Conservation (phyloP, 169 alveolate species). For the Amoebophrya sp. region DNA sequence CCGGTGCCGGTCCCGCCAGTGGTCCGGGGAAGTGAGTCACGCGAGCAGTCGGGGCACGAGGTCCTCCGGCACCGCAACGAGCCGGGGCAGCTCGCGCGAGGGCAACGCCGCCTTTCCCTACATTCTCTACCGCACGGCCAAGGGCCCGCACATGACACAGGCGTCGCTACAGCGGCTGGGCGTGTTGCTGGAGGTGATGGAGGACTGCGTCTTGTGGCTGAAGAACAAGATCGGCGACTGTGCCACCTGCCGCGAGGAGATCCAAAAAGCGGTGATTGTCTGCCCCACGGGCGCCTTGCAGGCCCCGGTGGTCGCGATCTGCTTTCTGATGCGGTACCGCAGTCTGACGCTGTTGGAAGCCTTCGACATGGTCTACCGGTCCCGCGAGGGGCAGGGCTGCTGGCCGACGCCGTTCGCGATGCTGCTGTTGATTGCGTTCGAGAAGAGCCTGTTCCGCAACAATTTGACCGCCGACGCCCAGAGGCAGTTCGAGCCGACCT, state of each 20-base stretch:
- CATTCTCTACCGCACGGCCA: too few species aligned
- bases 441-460: background rate
- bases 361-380: background rate
- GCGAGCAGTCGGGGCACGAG: too few species aligned
- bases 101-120: too few species aligned
- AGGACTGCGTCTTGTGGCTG: background rate
- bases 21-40: too few species aligned
- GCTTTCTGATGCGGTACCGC: conserved; percentile 8
- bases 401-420: conserved; percentile 1
- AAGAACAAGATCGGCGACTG: background rate
- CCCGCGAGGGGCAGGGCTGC: background rate
- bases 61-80: too few species aligned
- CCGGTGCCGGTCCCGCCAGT: too few species aligned
- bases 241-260: background rate
- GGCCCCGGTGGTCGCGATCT: background rate
- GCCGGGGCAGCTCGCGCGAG: too few species aligned
- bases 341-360: background rate
- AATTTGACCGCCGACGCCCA: background rate
- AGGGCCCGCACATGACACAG: too few species aligned
- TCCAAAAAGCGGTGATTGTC: background rate
- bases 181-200: background rate
- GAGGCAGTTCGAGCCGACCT: too few species aligned
- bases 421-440: background rate
- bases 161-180: too few species aligned
- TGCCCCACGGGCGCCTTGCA: background rate